phyloP scores from a whole-genome alignment of 306 rosid species.

The Hylodesmum podocarpum region DNA sequence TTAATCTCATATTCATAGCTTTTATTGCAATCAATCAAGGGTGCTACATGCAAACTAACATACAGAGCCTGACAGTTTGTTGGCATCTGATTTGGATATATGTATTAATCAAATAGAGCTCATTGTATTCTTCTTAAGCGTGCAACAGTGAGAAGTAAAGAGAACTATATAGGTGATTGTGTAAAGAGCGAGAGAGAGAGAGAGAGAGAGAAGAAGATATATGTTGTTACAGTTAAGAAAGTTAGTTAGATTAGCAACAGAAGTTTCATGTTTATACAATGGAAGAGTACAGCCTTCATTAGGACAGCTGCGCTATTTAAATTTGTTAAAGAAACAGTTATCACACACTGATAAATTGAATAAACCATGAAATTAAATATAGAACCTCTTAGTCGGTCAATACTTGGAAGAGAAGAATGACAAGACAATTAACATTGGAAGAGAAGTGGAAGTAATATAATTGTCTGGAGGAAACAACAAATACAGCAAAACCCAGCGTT shows the following conservation, averaged over 20 bases:
- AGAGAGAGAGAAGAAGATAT: too few species aligned
- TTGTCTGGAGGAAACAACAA: neutral
- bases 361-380: conserved; percentile 2
- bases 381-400: neutral
- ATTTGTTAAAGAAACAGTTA: neutral
- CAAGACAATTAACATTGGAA: neutral
- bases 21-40: conserved; percentile 8
- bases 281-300: too few species aligned
- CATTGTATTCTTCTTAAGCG: conserved; percentile 8
- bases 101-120: neutral
- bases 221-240: too few species aligned
- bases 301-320: too few species aligned
- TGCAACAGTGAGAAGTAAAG: too few species aligned
- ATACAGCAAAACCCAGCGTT: conserved; percentile 8
- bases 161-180: too few species aligned
- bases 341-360: neutral
- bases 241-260: too few species aligned
- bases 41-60: neutral
- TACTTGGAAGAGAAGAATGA: neutral
- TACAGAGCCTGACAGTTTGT: neutral
- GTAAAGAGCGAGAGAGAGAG: too few species aligned
- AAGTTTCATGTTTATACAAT: too few species aligned
- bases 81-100: neutral
- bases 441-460: neutral
- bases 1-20: neutral